Conservation (phyloP, 345 rosid genomes). For the Trapa incisa region DNA sequence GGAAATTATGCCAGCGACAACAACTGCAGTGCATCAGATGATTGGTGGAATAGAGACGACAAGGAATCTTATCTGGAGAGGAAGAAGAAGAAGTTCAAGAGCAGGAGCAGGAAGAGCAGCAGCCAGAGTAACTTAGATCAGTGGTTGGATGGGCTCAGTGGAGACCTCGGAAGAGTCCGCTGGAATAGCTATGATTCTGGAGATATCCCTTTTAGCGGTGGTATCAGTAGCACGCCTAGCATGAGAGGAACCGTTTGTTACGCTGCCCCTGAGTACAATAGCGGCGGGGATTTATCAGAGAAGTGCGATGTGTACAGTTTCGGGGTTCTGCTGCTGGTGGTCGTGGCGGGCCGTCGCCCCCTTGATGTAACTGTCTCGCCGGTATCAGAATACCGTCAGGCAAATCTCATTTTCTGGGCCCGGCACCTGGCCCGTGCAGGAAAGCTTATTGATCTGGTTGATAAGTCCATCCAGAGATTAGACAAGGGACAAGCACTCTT, state of each 20-base stretch:
- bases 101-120: slow-evolving; percentile 33
- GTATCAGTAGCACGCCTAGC: slow-evolving; percentile 81
- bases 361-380: slow-evolving; percentile 66
- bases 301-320: slow-evolving; percentile 86
- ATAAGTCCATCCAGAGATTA: slow-evolving; percentile 36
- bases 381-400: slow-evolving; percentile 64
- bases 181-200: slow-evolving; percentile 59
- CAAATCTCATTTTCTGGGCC: slow-evolving; percentile 86
- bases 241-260: slow-evolving; percentile 95
- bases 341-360: slow-evolving; percentile 81
- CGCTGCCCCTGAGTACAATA: slow-evolving; percentile 75
- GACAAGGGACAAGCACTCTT: slow-evolving; percentile 61
- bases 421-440: slow-evolving; percentile 62
- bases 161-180: slow-evolving; percentile 50
- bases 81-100: slow-evolving; percentile 35
- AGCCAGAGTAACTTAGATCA: slow-evolving; percentile 54
- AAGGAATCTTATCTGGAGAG: slow-evolving; percentile 30
- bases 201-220: slow-evolving; percentile 62
- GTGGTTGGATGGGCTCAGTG: slow-evolving; percentile 68
- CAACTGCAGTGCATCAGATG: slow-evolving; percentile 24
- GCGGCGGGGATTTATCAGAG: slow-evolving; percentile 57
- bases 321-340: slow-evolving; percentile 63
- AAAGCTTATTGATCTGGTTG: slow-evolving; percentile 71
- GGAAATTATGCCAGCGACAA: slow-evolving; percentile 20
- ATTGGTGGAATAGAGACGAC: slow-evolving; percentile 53